A percentile compares a stretch with the other conserved stretches of the same genome.
phyloP scores from a whole-genome alignment of 2,329 filamentous ascomycete genomes.

The Thelonectria blattea region DNA sequence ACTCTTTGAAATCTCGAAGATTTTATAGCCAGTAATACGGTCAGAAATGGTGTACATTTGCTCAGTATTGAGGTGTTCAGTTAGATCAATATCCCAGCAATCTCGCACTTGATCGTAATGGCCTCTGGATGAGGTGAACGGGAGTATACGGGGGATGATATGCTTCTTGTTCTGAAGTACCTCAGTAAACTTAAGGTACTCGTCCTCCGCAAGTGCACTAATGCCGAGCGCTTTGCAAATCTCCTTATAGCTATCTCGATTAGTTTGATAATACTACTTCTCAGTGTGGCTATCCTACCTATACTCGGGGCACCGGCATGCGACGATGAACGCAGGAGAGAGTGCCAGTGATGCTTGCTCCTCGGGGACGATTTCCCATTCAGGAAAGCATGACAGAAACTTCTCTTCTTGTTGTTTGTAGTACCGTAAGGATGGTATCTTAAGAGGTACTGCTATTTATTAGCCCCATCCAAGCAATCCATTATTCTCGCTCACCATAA shows the following conservation, averaged over 20 bases:
- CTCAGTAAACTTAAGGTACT: conserved; percentile 7
- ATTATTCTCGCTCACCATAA: not conserved
- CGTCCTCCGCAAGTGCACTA: not conserved
- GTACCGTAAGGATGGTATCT: not conserved
- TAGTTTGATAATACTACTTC: not conserved
- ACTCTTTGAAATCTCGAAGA: not conserved
- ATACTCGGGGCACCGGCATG: not conserved
- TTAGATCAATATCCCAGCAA: not conserved
- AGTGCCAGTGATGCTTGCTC: conserved; percentile 6
- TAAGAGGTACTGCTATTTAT: conserved; percentile 1
- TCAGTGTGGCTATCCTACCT: not conserved
- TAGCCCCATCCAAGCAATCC: not conserved
- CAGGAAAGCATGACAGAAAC: not conserved
- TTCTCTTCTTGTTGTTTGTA: not conserved
- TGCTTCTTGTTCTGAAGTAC: not conserved
- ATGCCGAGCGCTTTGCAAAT: conserved; percentile 4
- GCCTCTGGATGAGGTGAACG: not conserved
- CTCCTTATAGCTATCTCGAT: not conserved
- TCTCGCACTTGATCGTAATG: conserved; percentile 1
- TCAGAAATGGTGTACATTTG: not conserved
- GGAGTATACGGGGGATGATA: not conserved
- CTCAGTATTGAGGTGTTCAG: not conserved
- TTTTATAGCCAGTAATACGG: conserved; percentile 1
- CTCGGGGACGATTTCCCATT: not conserved
- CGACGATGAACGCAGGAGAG: conserved; percentile 11